Evolutionary conservation across 257 asterid species (phyloP).

Genomic region (Cruciata laevipes): DNA sequence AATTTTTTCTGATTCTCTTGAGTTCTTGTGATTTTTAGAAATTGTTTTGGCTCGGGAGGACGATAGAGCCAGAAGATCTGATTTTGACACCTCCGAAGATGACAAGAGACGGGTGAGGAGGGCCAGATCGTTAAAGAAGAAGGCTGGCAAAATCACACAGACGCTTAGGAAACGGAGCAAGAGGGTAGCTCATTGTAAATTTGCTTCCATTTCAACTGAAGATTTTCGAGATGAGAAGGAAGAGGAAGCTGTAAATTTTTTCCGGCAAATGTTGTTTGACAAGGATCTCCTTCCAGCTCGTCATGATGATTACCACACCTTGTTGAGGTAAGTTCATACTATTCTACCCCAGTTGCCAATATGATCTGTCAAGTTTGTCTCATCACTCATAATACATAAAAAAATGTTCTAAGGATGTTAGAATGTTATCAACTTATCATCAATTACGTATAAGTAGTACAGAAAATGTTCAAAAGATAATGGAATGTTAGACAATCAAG

Average conservation of each 20-base stretch:
- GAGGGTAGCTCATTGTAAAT: conserved; percentile 57
- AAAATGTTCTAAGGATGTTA: too few relatives aligned
- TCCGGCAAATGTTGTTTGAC: conserved; percentile 60
- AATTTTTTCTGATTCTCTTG: not conserved
- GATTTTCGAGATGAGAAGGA: conserved; percentile 75
- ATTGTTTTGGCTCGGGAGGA: conserved; percentile 30
- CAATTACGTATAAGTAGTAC: not conserved
- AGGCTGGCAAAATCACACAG: conserved; percentile 33
- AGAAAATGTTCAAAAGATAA: not conserved
- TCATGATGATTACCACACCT: conserved; percentile 60
- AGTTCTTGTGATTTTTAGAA: conserved; percentile 15
- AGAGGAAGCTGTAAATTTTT: conserved; percentile 57
- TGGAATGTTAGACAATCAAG: too few relatives aligned
- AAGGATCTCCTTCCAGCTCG: conserved; percentile 65
- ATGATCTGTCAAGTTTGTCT: not conserved
- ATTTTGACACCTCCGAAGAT: conserved; percentile 41
- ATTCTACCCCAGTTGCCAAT: conserved; percentile 1
- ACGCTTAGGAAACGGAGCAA: conserved; percentile 36
- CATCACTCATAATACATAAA: not conserved
- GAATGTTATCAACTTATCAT: too few relatives aligned
- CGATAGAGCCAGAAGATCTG: conserved; percentile 30
- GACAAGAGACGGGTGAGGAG: conserved; percentile 37
- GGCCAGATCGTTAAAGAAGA: conserved; percentile 39
- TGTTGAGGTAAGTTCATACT: conserved; percentile 56
- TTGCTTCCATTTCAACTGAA: conserved; percentile 64